Conservation (phyloP, 805 yeast species). For the Debaryomyces prosopidis region DNA sequence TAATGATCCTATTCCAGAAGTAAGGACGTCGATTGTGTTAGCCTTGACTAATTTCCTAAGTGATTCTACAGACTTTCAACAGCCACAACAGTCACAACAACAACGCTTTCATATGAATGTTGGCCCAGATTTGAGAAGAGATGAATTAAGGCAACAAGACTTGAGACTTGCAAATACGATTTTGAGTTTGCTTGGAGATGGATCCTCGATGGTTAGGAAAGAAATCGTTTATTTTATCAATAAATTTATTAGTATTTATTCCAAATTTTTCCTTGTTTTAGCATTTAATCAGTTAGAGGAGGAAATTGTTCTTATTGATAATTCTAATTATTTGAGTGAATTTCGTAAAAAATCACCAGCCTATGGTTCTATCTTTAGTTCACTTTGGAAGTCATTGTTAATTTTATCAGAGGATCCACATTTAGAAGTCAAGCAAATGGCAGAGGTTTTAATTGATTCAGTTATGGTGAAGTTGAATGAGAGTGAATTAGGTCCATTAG, state of each 20-base stretch:
- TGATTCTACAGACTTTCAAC: slow-evolving; percentile 24
- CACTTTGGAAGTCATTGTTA: slow-evolving; percentile 84
- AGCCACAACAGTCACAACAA: slow-evolving; percentile 11
- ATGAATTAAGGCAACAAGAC: slow-evolving; percentile 66
- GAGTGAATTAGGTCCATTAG: slow-evolving; percentile 65
- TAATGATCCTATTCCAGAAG: slow-evolving; percentile 93
- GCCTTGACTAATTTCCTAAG: slow-evolving; percentile 72
- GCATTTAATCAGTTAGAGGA: slow-evolving; percentile 85
- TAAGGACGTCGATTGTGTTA: slow-evolving; percentile 77
- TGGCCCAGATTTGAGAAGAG: slow-evolving; percentile 33
- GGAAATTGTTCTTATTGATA: slow-evolving; percentile 67
- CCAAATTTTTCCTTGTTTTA: slow-evolving; percentile 76
- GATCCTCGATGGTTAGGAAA: slow-evolving; percentile 83
- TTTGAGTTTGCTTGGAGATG: slow-evolving; percentile 74
- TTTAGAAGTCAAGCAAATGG: slow-evolving; percentile 69
- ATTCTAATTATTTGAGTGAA: slow-evolving; percentile 60
- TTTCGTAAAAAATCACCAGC: slow-evolving; percentile 72
- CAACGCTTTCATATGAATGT: slow-evolving; percentile 13
- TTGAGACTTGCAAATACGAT: slow-evolving; percentile 68
- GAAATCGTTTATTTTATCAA: slow-evolving; percentile 81
- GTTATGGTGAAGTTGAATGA: slow-evolving; percentile 64
- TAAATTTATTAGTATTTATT: slow-evolving; percentile 66
- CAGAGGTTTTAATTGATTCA: slow-evolving; percentile 74
- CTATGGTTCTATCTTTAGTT: slow-evolving; percentile 81
- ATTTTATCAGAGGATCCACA: slow-evolving; percentile 87